Percentiles rank a stretch among this genome's conserved stretches.
These are phyloP conservation scores for Thymus quinquecostatus DNA, from an alignment of 257 asterid genomes.

Conservation along the genomic window DNA sequence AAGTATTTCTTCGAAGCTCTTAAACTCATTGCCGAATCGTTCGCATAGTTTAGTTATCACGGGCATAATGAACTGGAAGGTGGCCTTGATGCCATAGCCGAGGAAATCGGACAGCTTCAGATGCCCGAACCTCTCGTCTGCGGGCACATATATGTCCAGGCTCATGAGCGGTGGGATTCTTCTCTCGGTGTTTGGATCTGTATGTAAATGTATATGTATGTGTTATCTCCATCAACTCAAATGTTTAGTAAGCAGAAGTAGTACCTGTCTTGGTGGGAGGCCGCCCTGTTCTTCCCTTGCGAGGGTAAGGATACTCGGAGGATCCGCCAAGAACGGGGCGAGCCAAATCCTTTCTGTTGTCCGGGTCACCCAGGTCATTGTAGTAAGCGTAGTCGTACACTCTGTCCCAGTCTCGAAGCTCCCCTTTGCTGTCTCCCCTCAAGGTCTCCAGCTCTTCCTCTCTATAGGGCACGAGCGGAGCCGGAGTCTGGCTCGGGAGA, in stretches of 20 bases:
- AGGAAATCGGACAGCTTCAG: conserved; percentile 27
- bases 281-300: too few species aligned
- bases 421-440: conserved; percentile 47
- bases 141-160: too few species aligned
- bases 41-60: conserved; percentile 52
- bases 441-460: conserved; percentile 42
- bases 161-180: too few species aligned
- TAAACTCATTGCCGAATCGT: conserved; percentile 37
- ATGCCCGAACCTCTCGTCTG: too few species aligned
- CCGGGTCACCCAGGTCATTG: conserved; percentile 54
- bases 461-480: conserved; percentile 41
- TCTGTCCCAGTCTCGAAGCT: conserved; percentile 56
- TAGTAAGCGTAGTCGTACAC: conserved; percentile 57
- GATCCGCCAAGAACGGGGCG: conserved; percentile 53
- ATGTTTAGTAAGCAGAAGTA: too few species aligned
- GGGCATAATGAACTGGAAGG: conserved; percentile 56
- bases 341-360: conserved; percentile 36
- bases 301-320: neutral
- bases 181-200: too few species aligned
- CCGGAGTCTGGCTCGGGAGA: conserved; percentile 45
- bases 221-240: too few species aligned
- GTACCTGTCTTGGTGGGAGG: too few species aligned
- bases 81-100: conserved; percentile 52
- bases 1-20: conserved; percentile 26
- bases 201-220: too few species aligned